Evolutionary conservation across 768 basidiomycete species (phyloP).

Genomic region (Pleurotus djamor): DNA sequence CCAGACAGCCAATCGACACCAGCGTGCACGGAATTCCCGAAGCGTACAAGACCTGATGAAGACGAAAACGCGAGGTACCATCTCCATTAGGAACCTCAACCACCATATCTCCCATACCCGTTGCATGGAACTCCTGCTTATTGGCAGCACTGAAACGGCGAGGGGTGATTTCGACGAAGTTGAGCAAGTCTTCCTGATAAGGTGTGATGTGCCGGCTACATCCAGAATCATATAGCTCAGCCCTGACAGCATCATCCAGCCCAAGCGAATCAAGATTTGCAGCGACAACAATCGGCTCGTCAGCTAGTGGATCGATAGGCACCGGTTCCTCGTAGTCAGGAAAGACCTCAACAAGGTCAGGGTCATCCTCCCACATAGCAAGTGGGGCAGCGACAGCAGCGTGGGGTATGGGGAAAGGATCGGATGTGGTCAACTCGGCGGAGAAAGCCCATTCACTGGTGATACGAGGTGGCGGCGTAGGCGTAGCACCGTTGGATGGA

Average conservation of each 20-base stretch:
- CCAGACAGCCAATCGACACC: conserved; percentile 30
- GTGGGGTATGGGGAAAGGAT: not conserved
- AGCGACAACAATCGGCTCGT: not conserved
- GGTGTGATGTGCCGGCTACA: conserved; percentile 19
- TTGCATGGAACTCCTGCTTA: conserved; percentile 25
- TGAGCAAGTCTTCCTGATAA: conserved; percentile 14
- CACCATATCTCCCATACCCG: conserved; percentile 23
- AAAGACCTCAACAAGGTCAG: not conserved
- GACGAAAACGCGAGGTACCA: conserved; percentile 12
- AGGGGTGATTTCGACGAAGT: conserved; percentile 14
- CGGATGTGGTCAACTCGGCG: not conserved
- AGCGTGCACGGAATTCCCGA: conserved; percentile 35
- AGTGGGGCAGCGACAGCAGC: not conserved
- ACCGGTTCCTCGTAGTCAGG: not conserved
- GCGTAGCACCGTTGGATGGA: not conserved
- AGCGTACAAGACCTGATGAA: conserved; percentile 11
- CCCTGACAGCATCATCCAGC: not conserved
- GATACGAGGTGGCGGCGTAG: not conserved
- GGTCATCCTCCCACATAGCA: not conserved
- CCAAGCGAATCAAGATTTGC: not conserved
- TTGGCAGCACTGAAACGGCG: conserved; percentile 24
- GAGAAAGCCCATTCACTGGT: not conserved
- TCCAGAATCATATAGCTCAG: conserved; percentile 8
- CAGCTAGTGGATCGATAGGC: not conserved
- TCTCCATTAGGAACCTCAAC: conserved; percentile 30